Conservation (phyloP, 805 yeast species). For the Hanseniaspora clermontiae region DNA sequence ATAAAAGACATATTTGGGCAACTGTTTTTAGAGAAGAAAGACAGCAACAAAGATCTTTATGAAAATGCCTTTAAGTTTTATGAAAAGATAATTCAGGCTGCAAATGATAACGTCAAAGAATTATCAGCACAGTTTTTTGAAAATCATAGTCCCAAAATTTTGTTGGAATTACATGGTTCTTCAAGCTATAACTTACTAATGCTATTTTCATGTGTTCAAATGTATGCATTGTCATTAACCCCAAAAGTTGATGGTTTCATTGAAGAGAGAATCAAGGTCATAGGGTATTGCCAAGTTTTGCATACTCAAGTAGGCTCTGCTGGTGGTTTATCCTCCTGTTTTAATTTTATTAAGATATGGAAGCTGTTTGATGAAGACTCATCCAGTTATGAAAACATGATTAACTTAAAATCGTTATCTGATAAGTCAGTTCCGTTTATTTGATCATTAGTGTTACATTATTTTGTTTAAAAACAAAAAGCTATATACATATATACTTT, state of each 20-base stretch:
- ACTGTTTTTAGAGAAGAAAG: background rate
- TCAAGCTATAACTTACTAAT: slow-evolving; percentile 11
- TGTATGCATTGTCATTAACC: slow-evolving; percentile 13
- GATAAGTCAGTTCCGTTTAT: slow-evolving; percentile 11
- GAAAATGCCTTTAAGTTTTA: background rate
- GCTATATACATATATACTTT: background rate
- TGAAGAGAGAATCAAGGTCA: slow-evolving; percentile 12
- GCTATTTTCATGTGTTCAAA: slow-evolving; percentile 14
- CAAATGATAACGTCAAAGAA: background rate
- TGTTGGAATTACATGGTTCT: background rate
- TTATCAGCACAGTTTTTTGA: background rate
- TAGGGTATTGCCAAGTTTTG: slow-evolving; percentile 14
- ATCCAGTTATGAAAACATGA: background rate
- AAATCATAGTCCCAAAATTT: background rate
- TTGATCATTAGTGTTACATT: background rate
- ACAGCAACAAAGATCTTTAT: background rate
- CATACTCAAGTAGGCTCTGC: slow-evolving; percentile 16
- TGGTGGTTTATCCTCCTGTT: slow-evolving; percentile 11
- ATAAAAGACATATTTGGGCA: background rate
- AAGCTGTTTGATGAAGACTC: background rate
- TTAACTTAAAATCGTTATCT: background rate
- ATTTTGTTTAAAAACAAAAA: background rate
- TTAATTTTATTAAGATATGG: slow-evolving; percentile 2
- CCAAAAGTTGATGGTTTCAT: background rate
- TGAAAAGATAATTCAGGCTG: background rate